These are phyloP conservation scores for Boletus patriciae DNA, from an alignment of 768 basidiomycete genomes.

Conservation along the genomic window DNA sequence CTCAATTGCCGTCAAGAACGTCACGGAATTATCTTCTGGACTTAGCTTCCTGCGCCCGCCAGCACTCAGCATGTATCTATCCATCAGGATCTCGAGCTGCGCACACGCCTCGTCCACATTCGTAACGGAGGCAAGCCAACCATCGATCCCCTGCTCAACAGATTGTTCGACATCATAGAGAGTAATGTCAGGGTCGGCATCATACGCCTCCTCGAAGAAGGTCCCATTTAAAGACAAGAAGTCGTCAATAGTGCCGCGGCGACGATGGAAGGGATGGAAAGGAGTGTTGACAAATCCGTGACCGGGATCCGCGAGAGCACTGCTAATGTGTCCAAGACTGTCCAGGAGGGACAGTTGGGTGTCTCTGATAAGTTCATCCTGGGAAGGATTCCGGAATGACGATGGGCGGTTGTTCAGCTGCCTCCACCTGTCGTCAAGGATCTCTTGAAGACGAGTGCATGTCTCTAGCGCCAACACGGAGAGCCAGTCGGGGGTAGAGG, in stretches of 20 bases:
- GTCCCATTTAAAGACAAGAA: slow-evolving; percentile 14
- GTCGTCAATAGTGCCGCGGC: slow-evolving; percentile 6
- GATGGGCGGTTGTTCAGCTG: slow-evolving; percentile 24
- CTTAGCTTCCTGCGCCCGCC: slow-evolving; percentile 24
- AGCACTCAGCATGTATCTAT: slow-evolving; percentile 26
- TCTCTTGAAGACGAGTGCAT: slow-evolving; percentile 15
- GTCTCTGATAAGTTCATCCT: slow-evolving; percentile 6
- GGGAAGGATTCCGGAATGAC: slow-evolving; percentile 19
- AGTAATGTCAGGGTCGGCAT: slow-evolving; percentile 12
- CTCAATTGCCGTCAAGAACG: slow-evolving; percentile 38
- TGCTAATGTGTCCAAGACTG: no score
- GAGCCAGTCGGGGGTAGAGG: slow-evolving; percentile 19
- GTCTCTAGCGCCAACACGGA: slow-evolving; percentile 40
- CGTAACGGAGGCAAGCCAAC: slow-evolving; percentile 29
- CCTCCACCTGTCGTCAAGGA: slow-evolving; percentile 36
- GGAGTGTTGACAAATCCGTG: neutral
- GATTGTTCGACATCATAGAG: slow-evolving; percentile 40
- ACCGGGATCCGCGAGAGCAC: neutral
- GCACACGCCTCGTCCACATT: slow-evolving; percentile 3
- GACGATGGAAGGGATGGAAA: slow-evolving; percentile 2
- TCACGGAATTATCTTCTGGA: slow-evolving; percentile 30
- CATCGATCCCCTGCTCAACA: slow-evolving; percentile 31
- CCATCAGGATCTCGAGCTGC: slow-evolving; percentile 19
- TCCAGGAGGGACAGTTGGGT: no score
- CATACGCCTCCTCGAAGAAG: slow-evolving; percentile 2